Percentiles rank a stretch among this genome's conserved stretches.
Conservation (phyloP, 140 eudicot species). For the Anethum foeniculum region DNA sequence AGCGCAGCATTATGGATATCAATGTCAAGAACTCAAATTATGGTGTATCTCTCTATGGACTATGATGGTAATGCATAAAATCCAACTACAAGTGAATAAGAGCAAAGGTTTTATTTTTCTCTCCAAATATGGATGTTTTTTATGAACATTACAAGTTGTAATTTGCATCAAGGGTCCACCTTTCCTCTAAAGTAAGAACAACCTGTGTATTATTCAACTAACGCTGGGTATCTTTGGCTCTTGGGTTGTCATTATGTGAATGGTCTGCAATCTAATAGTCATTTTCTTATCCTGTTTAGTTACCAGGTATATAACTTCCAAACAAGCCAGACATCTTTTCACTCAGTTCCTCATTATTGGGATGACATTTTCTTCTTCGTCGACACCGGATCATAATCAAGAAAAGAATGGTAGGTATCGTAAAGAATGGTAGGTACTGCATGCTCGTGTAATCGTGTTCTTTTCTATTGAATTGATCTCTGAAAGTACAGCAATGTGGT, state of each 20-base stretch:
- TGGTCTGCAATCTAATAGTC: not conserved
- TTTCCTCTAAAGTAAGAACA: not conserved
- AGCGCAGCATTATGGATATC: not conserved
- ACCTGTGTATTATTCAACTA: not conserved
- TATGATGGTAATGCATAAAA: too few species aligned
- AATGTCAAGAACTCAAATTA: too few species aligned
- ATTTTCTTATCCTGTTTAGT: not conserved
- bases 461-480: slow-evolving; percentile 22
- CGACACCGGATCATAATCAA: not conserved
- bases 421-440: slow-evolving; percentile 16
- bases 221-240: not conserved
- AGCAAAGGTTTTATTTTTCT: not conserved
- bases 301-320: not conserved
- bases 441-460: slow-evolving; percentile 31
- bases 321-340: not conserved
- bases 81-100: not conserved
- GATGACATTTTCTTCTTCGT: not conserved
- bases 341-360: not conserved
- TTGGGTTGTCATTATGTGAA: not conserved
- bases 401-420: not conserved
- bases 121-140: not conserved
- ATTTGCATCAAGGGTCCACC: not conserved
- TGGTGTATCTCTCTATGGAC: too few species aligned
- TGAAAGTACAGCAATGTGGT: not conserved
- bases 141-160: not conserved